Percentiles rank a stretch among this genome's conserved stretches.
Conservation (phyloP, 2,329 filamentous ascomycete species). For the Leptoxyphium fumago region DNA sequence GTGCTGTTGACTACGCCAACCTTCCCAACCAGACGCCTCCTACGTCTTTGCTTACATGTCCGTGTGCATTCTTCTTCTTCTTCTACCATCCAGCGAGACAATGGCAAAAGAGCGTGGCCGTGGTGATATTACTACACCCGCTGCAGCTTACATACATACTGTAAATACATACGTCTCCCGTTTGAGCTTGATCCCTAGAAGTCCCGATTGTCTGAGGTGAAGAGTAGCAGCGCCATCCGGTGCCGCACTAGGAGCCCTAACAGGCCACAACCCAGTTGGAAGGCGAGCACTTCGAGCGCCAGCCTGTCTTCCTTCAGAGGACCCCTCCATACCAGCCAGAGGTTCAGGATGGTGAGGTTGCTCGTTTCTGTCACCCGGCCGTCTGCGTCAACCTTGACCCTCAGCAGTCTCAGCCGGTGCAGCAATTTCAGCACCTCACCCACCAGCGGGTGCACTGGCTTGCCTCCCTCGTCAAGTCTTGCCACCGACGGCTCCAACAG, state of each 20-base stretch:
- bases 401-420: constrained; percentile 51
- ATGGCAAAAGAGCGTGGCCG: too few species aligned
- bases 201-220: constrained; percentile 65
- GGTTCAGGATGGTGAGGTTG: constrained; percentile 86
- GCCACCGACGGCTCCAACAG: constrained; percentile 77
- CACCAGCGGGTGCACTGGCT: constrained; percentile 53
- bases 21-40: too few species aligned
- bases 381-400: constrained; percentile 50
- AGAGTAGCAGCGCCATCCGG: constrained; percentile 71
- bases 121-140: too few species aligned
- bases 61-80: too few species aligned
- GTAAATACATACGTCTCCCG: too few species aligned
- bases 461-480: constrained; percentile 41
- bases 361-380: constrained; percentile 64
- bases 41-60: too few species aligned
- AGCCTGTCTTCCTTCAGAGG: constrained; percentile 77
- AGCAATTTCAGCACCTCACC: constrained; percentile 52
- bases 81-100: too few species aligned
- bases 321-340: constrained; percentile 93
- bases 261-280: constrained; percentile 66
- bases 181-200: background rate
- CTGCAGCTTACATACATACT: too few species aligned
- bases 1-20: too few species aligned
- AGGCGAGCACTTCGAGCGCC: constrained; percentile 60
- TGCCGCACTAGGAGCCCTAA: constrained; percentile 76